Percentiles rank a stretch among this genome's conserved stretches.
phyloP scores from a whole-genome alignment of 139 green algal species.

The Pedinophyceae sp. region DNA sequence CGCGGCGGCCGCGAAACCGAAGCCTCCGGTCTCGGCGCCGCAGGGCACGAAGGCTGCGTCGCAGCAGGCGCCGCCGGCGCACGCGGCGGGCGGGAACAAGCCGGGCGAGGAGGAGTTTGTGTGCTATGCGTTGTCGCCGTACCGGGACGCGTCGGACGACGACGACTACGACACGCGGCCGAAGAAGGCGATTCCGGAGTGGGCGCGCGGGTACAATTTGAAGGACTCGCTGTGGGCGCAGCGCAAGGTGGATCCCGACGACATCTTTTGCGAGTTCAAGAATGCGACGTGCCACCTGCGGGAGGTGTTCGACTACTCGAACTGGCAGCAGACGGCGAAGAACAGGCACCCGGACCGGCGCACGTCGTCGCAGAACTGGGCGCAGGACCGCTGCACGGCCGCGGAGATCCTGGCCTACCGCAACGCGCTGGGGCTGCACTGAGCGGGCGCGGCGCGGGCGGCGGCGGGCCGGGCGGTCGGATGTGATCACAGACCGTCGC shows the following conservation, averaged over 20 bases:
- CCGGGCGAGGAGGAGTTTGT: too few relatives aligned
- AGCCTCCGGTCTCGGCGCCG: too few relatives aligned
- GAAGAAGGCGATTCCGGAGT: constrained; percentile 52
- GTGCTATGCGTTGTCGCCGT: too few relatives aligned
- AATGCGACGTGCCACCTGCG: constrained; percentile 39
- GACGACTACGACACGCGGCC: constrained; percentile 16
- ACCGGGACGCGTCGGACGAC: constrained; percentile 32
- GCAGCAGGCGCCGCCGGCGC: too few relatives aligned
- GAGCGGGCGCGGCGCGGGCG: too few relatives aligned
- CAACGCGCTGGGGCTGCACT: constrained; percentile 37
- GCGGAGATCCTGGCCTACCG: constrained; percentile 42
- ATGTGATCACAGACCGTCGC: too few relatives aligned
- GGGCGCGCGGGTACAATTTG: constrained; percentile 31
- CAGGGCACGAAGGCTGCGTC: too few relatives aligned
- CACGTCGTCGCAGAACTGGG: constrained; percentile 54
- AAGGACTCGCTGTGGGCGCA: constrained; percentile 26
- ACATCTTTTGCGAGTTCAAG: constrained; percentile 29
- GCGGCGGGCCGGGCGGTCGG: too few relatives aligned
- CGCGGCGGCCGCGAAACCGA: too few relatives aligned
- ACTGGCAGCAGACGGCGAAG: constrained; percentile 7
- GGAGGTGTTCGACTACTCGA: constrained; percentile 35
- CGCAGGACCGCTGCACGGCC: constrained; percentile 38
- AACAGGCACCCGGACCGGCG: constrained; percentile 26
- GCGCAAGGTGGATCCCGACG: constrained; percentile 41
- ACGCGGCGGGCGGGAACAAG: too few relatives aligned